A percentile compares a stretch with the other conserved stretches of the same genome.
Evolutionary conservation across 169 alveolate species (phyloP).

Genomic region (Plasmodium gonderi): DNA sequence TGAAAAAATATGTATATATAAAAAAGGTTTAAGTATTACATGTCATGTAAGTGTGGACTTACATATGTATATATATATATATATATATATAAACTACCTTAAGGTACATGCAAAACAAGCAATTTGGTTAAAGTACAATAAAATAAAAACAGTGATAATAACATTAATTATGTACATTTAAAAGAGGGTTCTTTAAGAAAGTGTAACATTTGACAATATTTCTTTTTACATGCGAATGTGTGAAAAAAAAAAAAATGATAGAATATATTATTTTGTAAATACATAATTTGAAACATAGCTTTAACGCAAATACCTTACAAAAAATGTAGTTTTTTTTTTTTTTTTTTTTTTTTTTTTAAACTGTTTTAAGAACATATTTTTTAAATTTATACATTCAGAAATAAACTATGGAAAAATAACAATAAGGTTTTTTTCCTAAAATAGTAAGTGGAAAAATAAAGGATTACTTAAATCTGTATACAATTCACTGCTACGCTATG

Average conservation of each 20-base stretch:
- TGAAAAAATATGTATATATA: no score
- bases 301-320: neutral
- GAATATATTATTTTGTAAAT: neutral
- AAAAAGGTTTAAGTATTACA: no score
- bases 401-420: neutral
- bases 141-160: neutral
- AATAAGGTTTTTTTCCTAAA: neutral
- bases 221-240: neutral
- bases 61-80: neutral
- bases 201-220: neutral
- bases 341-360: neutral
- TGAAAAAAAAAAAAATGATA: neutral
- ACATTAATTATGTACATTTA: neutral
- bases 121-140: neutral
- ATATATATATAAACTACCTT: neutral
- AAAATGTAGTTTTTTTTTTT: neutral
- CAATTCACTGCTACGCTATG: neutral
- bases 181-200: neutral
- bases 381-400: neutral
- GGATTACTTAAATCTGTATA: neutral
- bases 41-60: no score
- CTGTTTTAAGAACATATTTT: neutral
- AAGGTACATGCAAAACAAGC: neutral
- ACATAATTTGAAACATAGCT: neutral
- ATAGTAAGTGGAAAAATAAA: neutral